These are phyloP conservation scores for Anethum foeniculum DNA, from an alignment of 140 eudicot species.

Conservation along the genomic window DNA sequence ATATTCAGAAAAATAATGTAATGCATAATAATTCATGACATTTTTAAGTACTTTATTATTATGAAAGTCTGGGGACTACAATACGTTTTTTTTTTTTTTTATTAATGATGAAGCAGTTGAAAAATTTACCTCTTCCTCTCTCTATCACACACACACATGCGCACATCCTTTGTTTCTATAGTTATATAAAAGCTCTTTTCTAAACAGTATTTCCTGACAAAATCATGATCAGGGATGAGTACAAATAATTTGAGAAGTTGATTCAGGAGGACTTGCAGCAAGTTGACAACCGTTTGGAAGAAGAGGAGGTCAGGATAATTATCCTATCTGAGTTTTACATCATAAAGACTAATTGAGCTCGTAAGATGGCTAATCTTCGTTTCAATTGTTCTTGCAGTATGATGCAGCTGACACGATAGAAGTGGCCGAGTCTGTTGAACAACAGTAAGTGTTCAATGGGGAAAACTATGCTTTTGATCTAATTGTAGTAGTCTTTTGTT, in stretches of 20 bases:
- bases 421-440: conserved; percentile 85
- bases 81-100: neutral
- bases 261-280: conserved; percentile 78
- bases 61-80: neutral
- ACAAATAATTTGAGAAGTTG: conserved; percentile 84
- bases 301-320: conserved; percentile 64
- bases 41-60: neutral
- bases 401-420: conserved; percentile 96
- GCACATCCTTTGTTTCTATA: neutral
- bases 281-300: conserved; percentile 81
- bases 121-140: neutral
- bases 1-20: neutral
- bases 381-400: conserved; percentile 36
- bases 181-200: neutral
- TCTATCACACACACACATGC: no score
- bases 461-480: neutral
- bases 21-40: neutral
- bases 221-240: conserved; percentile 60
- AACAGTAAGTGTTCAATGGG: conserved; percentile 36
- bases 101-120: neutral
- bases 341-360: neutral
- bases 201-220: neutral
- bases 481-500: neutral
- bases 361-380: neutral
- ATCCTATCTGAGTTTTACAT: conserved; percentile 6